Conservation (phyloP, 352 stramenopile genomes). For the Hyaloperonospora arabidopsidis region DNA sequence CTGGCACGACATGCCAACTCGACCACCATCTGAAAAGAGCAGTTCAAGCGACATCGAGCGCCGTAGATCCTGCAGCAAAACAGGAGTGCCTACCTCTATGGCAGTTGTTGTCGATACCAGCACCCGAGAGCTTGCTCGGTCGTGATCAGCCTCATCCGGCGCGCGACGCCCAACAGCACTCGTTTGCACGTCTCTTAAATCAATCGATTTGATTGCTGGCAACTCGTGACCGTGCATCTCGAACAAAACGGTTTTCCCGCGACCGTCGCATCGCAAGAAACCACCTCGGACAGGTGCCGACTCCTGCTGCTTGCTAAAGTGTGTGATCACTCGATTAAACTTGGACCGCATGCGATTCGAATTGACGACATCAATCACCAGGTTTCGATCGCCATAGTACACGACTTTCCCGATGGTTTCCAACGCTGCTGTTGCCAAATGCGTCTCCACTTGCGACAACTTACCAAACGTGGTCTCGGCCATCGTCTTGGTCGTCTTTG, state of each 20-base stretch:
- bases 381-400: slow-evolving; percentile 70
- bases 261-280: slow-evolving; percentile 68
- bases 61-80: slow-evolving; percentile 38
- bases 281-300: slow-evolving; percentile 45
- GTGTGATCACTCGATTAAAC: slow-evolving; percentile 79
- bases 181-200: slow-evolving; percentile 29
- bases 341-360: slow-evolving; percentile 76
- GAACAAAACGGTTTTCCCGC: slow-evolving; percentile 63
- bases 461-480: slow-evolving; percentile 64
- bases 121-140: slow-evolving; percentile 7
- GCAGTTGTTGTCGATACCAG: slow-evolving; percentile 18
- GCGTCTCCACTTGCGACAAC: slow-evolving; percentile 42
- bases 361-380: slow-evolving; percentile 75
- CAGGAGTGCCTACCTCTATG: slow-evolving; percentile 31
- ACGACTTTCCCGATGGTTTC: slow-evolving; percentile 59
- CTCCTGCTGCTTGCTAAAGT: slow-evolving; percentile 65
- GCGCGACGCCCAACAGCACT: slow-evolving; percentile 1
- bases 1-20: slow-evolving; percentile 38
- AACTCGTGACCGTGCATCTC: slow-evolving; percentile 58
- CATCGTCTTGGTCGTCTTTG: slow-evolving; percentile 52
- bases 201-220: slow-evolving; percentile 43
- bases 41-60: slow-evolving; percentile 44
- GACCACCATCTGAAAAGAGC: slow-evolving; percentile 49
- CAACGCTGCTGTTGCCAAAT: slow-evolving; percentile 42
- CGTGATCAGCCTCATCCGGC: slow-evolving; percentile 6